Evolutionary conservation across 1,139 yeast genomes (phyloP), one percentile per base, ranked within the genome.

Genomic region (Blastobotrys apis): DNA sequence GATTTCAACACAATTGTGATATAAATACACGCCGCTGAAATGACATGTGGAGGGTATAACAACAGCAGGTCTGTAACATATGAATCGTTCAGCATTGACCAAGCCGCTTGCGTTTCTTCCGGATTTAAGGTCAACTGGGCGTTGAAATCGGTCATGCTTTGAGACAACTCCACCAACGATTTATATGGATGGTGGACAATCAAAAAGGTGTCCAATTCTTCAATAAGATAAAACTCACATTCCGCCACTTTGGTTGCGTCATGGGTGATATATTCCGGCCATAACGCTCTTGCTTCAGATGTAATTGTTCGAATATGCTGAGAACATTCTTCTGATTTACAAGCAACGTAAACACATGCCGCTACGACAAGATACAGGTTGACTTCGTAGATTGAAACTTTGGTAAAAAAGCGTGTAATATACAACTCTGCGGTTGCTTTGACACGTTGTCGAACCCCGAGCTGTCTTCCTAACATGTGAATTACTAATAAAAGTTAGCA

Each of bases 191-290:
- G 97, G 60, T 88, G 92, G 1, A 90, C 77, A 21, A 90, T 74
- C 51, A 92, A 66, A 57, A 77, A 86, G 53, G 88, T 78, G 48
- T 86, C 87, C 68, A 92, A 73, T 62, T 90, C 97, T 59, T 88
- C 97, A 31, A 92, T 82, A 41, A 92, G 64, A 60, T 92, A 92
- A 62, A 92, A 92, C 66, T 92, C 98, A 66, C 94, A 86, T 60
- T 92, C 98, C 0, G 97, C 97, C n/a, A 92, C 72, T 58, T 85
- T 86, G 32, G 95, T 83, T 19, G 90, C 78, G 61, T 92, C 98
- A 46, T 85, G 88, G 0, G 97, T 94, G 27, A 92, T 82, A 59
- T 81, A 87, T 58, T 90, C 97, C 0, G 97, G 97, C 97, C 98
- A 92, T 39, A 87, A 66, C 37, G 83, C 83, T 41, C 96, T 70